Base-by-base conservation (phyloP, 306 rosid species). In the Morella rubra region DNA sequence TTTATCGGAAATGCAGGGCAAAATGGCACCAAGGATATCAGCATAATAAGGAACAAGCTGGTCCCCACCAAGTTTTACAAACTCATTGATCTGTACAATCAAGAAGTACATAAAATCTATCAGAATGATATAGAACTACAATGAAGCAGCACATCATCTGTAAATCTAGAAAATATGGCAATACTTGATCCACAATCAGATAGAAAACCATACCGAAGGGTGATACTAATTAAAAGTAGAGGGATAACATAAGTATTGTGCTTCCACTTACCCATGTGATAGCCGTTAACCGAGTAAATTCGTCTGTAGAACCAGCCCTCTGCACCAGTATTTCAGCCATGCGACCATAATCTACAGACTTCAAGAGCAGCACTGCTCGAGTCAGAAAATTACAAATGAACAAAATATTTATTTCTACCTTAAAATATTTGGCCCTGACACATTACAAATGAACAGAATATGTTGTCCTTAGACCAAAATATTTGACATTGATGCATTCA, bases 311-410 rank as follows among this genome's bases (percentile, higher is more conserved):
- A 83, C 87, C 87, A 61, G 98, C 98, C 84, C 98, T 96, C 83
- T 91, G 89, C 69, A 96, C 97, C 90, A 96, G 87, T 79, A 96
- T 96, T 83, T 96, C 93, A 80, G 98, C 98, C 99, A 96, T 96
- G 77, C 99, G 96, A 76, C 99, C 98, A 89, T 90, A 96, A 96
- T 96, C 99, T 96, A 96, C 99, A 96, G 99, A 91, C 99, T 96
- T 96, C 97, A 96, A 96, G 89, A 96, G 97, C 88, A 96, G 95
- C 93, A 92, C 98, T 92, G 93, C 87, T 87, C 82, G 97, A 90
- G 98, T 96, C 97, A 96, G 98, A 87, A 87, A 92, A 89, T 49
- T 49, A 49, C 5, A 1, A 49, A 49, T 9, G 53, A 49, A 49
- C 53, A 49, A 49, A 49, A 49, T 49, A 49, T 49, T 49, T 49